A percentile compares a stretch with the other conserved stretches of the same genome.
Conservation (phyloP, 2,329 filamentous ascomycete genomes). For the Cercospora nicotianae region DNA sequence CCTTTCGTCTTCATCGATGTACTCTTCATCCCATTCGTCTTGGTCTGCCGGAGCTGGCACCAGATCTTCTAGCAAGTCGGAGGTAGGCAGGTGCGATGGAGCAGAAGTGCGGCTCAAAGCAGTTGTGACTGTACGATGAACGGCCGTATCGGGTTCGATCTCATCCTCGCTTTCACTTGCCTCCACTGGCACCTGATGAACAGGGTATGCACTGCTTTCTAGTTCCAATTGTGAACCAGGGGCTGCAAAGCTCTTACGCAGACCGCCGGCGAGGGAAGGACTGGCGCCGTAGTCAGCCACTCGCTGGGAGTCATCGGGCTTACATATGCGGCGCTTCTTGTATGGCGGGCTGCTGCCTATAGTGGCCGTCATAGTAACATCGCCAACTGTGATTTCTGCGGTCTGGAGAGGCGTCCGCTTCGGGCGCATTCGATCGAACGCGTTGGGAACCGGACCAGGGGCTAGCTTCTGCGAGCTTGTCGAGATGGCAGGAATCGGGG, state of each 20-base stretch:
- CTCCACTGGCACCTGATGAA: background rate
- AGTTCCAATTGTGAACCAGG: constrained; percentile 49
- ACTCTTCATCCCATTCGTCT: constrained; percentile 45
- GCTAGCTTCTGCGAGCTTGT: constrained; percentile 38
- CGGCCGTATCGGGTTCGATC: constrained; percentile 20
- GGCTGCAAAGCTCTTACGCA: constrained; percentile 55
- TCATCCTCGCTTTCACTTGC: constrained; percentile 18
- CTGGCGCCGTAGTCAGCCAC: constrained; percentile 51
- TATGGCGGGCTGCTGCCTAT: constrained; percentile 57
- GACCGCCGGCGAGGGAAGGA: constrained; percentile 42
- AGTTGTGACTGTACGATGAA: background rate
- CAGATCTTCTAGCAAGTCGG: constrained; percentile 29
- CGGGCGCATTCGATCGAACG: constrained; percentile 64
- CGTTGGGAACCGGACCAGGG: constrained; percentile 56
- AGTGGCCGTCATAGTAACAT: constrained; percentile 62
- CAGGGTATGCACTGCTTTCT: constrained; percentile 25
- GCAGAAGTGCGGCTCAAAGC: background rate
- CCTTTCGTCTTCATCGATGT: constrained; percentile 58
- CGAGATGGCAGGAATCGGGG: constrained; percentile 36
- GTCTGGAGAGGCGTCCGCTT: constrained; percentile 63
- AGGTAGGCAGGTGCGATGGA: constrained; percentile 15
- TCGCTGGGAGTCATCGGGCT: constrained; percentile 40
- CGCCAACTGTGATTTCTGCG: constrained; percentile 74
- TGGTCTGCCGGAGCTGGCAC: constrained; percentile 31
- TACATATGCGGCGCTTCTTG: constrained; percentile 49